Evolutionary conservation across 1,139 yeast genomes (phyloP), one percentile per base, ranked within the genome.

Genomic region (Geotrichum aggregatum): DNA sequence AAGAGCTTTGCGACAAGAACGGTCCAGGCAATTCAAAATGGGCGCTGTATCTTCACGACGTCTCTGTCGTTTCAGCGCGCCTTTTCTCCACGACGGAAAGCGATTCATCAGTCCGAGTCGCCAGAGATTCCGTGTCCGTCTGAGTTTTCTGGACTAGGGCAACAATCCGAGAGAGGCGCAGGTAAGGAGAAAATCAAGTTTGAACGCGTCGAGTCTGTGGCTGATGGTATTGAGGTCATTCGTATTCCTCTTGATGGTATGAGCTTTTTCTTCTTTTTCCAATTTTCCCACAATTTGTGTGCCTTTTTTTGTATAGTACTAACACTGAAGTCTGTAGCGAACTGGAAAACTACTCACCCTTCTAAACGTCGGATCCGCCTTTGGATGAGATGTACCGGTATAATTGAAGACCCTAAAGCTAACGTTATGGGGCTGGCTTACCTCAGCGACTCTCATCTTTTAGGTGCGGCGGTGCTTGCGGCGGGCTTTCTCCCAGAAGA

Each of bases 381-480:
- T 61, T 77, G 77, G 70, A 73, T 74, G 8, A 68, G 66, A 58
- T 74, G 74, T 61, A 75, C 74, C 50, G 72, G 69, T 21, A 64
- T 62, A 6, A 59, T 72, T 35, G 58, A 44, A 22, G 69, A 66
- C 57, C 69, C 69, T n/a, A 62, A 60, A 8, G 78, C 73, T 63
- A 77, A 81, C 56, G 81, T 77, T 63, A 80, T 77, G 22, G 87
- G 85, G 0, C 66, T 84, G 50, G 84, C 84, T 1, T 80, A 79
- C 54, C 69, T 83, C 22, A 76, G 86, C 0, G 94, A 85, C 65
- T 75, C 82, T 10, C 75, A 78, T 56, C 74, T 80, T 56, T 67
- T 84, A 50, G 74, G 79, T 16, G 69, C 83, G 0, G 69, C 76
- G 21, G 72, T 76, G 60, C 68, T 76, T 48, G 71, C 76, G 55